phyloP scores from a whole-genome alignment of 176 grass and related monocot species.

The Carex myosuroides region DNA sequence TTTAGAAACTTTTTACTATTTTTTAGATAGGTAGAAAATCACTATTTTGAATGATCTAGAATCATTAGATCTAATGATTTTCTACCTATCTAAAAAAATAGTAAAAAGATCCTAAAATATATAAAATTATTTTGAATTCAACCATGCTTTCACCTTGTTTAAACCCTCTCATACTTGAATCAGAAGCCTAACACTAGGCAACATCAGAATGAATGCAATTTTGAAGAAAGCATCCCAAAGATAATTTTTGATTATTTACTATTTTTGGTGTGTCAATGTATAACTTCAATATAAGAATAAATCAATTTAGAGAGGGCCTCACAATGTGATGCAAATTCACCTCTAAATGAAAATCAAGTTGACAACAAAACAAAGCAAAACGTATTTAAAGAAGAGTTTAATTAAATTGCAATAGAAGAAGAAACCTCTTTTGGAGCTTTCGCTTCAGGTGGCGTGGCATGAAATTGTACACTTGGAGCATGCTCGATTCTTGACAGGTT shows the following conservation, averaged over 20 bases:
- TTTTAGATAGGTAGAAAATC: no score
- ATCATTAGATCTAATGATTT: no score
- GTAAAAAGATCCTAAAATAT: no score
- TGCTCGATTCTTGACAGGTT: conserved; percentile 66
- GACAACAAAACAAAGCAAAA: not conserved
- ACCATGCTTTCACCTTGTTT: not conserved
- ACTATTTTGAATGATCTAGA: no score
- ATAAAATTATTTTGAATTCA: not conserved
- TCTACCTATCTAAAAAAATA: no score
- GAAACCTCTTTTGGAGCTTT: conserved; percentile 60
- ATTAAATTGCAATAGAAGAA: not conserved
- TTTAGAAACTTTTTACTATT: no score
- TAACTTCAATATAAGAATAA: not conserved
- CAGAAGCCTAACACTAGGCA: not conserved
- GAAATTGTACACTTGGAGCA: conserved; percentile 80
- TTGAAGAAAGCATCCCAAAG: not conserved
- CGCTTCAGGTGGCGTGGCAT: conserved; percentile 57
- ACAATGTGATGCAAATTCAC: not conserved
- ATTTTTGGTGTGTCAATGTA: not conserved
- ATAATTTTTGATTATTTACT: not conserved
- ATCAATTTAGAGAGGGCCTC: not conserved
- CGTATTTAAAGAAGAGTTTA: not conserved
- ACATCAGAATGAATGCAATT: not conserved
- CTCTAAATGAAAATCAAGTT: conserved; percentile 20
- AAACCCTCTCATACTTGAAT: not conserved